Conservation (phyloP, 2,329 filamentous ascomycete species). For the Trichoderma sp. region DNA sequence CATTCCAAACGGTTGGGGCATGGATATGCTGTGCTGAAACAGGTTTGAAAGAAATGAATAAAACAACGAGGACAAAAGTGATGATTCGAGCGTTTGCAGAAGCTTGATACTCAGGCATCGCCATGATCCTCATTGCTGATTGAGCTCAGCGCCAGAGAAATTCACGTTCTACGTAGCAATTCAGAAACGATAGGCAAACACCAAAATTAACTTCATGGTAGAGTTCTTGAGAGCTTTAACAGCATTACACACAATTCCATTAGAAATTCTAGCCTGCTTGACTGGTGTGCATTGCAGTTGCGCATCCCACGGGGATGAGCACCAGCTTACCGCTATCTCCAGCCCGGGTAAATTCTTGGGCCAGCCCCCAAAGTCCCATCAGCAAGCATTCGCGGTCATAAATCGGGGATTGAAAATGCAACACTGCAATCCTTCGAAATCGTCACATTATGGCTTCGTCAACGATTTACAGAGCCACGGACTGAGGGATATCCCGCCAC, state of each 20-base stretch:
- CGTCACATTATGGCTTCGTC: background rate
- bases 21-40: background rate
- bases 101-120: background rate
- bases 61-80: background rate
- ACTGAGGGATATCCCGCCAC: background rate
- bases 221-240: background rate
- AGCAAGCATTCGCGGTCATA: background rate
- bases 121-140: background rate
- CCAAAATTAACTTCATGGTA: background rate
- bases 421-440: background rate
- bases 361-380: background rate
- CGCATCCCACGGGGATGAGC: background rate
- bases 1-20: background rate
- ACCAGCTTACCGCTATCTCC: background rate
- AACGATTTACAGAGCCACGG: background rate
- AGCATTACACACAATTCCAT: background rate
- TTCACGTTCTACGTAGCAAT: background rate
- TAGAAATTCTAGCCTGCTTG: fast-evolving
- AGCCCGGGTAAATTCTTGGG: background rate
- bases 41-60: background rate
- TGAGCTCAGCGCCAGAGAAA: background rate
- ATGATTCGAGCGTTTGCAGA: background rate
- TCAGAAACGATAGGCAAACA: background rate
- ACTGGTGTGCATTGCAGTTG: background rate
- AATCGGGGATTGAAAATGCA: background rate